A percentile compares a stretch with the other conserved stretches of the same genome.
These are phyloP conservation scores for Coniella lustricola DNA, from an alignment of 2,329 filamentous ascomycete genomes.

Conservation along the genomic window DNA sequence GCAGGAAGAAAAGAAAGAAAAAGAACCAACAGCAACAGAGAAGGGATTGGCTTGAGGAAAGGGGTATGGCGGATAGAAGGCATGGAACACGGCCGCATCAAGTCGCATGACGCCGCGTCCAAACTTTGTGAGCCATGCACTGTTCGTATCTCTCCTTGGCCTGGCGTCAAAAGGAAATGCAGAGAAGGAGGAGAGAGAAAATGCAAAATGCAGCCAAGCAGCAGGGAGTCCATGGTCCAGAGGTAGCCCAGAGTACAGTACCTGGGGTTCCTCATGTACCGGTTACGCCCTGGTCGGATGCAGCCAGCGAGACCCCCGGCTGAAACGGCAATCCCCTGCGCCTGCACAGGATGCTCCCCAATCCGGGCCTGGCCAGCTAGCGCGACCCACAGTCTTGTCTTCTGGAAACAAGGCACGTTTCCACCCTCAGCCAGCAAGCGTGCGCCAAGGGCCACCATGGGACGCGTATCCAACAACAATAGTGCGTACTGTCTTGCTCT, in stretches of 20 bases:
- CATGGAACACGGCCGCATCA: constrained; percentile 5
- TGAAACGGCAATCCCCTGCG: constrained; percentile 49
- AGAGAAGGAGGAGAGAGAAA: neutral
- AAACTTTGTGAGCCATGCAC: constrained; percentile 17
- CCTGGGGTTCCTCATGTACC: too few relatives aligned
- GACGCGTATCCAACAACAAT: too few relatives aligned
- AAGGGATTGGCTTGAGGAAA: too few relatives aligned
- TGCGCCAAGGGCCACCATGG: neutral
- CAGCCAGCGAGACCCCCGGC: constrained; percentile 30
- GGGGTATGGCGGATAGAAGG: neutral
- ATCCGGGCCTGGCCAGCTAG: constrained; percentile 38
- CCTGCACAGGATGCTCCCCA: constrained; percentile 30
- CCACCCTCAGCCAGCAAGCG: constrained; percentile 1
- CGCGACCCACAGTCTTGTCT: constrained; percentile 34
- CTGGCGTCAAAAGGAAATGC: constrained; percentile 19
- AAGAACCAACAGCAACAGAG: too few relatives aligned
- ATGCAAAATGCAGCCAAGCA: neutral
- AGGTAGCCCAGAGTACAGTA: constrained; percentile 19
- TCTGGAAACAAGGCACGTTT: constrained; percentile 34
- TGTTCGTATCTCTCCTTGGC: constrained; percentile 17
- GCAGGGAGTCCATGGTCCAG: constrained; percentile 10
- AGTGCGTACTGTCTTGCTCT: too few relatives aligned
- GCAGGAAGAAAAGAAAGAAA: neutral
- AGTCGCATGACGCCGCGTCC: constrained; percentile 16
- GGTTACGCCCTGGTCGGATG: constrained; percentile 28